Percentiles rank a stretch among this genome's conserved stretches.
These are phyloP conservation scores for Chrysosporium queenslandicum DNA, from an alignment of 2,329 filamentous ascomycete genomes.

Conservation along the genomic window DNA sequence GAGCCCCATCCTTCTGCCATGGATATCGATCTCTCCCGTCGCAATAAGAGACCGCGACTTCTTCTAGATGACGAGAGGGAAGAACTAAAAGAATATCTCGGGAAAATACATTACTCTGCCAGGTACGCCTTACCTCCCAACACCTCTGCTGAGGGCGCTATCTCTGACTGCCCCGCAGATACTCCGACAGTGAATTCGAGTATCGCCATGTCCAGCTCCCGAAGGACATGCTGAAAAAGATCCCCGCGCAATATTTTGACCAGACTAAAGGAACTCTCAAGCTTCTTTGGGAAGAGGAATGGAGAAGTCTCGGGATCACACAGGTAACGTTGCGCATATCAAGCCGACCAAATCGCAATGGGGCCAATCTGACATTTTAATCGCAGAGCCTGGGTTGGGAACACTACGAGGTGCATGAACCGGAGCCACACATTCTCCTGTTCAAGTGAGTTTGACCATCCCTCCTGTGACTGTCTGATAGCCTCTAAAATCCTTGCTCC, in stretches of 20 bases:
- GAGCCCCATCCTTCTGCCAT: constrained; percentile 13
- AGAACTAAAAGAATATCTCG: constrained; percentile 80
- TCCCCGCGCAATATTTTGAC: constrained; percentile 92
- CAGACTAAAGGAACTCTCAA: constrained; percentile 82
- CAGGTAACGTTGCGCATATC: constrained; percentile 53
- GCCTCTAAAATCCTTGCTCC: constrained; percentile 19
- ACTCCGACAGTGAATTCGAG: constrained; percentile 85
- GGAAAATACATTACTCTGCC: constrained; percentile 89
- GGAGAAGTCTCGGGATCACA: constrained; percentile 92
- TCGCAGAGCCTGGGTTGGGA: constrained; percentile 91
- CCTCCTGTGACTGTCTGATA: constrained; percentile 17
- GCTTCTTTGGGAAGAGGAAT: constrained; percentile 95
- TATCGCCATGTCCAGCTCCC: constrained; percentile 97
- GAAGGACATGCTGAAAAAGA: constrained; percentile 95
- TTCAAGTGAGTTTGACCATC: constrained; percentile 57
- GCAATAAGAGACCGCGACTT: constrained; percentile 75
- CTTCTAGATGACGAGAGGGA: constrained; percentile 72
- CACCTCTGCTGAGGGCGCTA: too few relatives aligned
- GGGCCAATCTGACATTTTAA: background rate
- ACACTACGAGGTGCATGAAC: constrained; percentile 98
- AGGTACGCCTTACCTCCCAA: constrained; percentile 47
- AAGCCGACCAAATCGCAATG: background rate
- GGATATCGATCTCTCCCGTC: constrained; percentile 70
- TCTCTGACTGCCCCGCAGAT: constrained; percentile 46
- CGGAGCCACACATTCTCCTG: constrained; percentile 92